Evolutionary conservation across 1,284 basidiomycete genomes (phyloP).

Genomic region (Trichosporon asahii): DNA sequence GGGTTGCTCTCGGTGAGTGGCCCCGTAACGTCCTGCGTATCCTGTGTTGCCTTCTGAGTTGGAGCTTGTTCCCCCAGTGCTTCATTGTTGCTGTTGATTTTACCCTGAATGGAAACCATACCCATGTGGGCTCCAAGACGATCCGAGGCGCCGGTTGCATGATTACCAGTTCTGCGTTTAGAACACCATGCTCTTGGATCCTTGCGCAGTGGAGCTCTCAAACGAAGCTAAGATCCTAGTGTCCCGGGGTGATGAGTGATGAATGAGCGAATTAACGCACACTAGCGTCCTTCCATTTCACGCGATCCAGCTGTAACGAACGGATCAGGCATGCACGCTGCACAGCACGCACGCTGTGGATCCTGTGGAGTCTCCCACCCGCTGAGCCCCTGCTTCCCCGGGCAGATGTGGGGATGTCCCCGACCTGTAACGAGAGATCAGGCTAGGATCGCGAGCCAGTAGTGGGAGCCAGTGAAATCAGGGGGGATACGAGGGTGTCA

Average conservation of each 20-base stretch:
- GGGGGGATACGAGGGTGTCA: not conserved
- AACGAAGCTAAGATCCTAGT: not conserved
- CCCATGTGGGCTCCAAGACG: not conserved
- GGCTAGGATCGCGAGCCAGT: not conserved
- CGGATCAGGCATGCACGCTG: not conserved
- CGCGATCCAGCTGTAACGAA: constrained; percentile 4
- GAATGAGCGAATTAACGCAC: not conserved
- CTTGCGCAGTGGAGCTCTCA: not conserved
- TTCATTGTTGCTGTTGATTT: not conserved
- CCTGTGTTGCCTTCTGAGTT: not conserved
- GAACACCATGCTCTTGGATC: not conserved
- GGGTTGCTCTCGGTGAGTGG: not conserved
- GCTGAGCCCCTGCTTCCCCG: constrained; percentile 1
- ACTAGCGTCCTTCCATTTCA: not conserved
- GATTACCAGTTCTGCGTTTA: not conserved
- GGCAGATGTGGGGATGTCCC: constrained; percentile 1
- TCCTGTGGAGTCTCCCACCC: not conserved
- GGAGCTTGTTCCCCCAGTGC: not conserved
- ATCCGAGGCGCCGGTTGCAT: not conserved
- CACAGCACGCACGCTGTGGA: not conserved
- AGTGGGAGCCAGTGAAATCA: constrained; percentile 1
- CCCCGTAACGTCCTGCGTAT: not conserved
- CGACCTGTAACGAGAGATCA: not conserved
- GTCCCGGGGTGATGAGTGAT: not conserved
- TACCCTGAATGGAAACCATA: not conserved